phyloP scores from a whole-genome alignment of 2,329 filamentous ascomycete species.

The Dendryphion nanum region DNA sequence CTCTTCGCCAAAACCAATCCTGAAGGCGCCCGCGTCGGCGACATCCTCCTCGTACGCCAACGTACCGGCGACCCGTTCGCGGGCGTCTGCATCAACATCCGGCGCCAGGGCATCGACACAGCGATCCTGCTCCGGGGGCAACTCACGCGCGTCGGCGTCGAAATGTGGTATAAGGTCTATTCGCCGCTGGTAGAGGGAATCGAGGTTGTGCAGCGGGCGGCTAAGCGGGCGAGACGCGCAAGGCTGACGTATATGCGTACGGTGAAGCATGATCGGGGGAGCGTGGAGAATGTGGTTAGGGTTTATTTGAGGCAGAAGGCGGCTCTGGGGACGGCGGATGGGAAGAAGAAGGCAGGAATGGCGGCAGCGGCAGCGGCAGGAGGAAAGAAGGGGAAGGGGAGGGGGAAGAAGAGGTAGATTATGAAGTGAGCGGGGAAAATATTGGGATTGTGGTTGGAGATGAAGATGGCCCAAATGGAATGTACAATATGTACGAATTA shows the following conservation, averaged over 20 bases:
- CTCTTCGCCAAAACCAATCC: constrained; percentile 77
- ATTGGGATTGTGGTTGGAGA: no score
- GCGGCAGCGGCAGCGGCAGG: constrained; percentile 19
- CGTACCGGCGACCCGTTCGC: constrained; percentile 85
- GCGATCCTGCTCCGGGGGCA: constrained; percentile 83
- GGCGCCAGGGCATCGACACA: constrained; percentile 81
- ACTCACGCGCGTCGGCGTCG: constrained; percentile 81
- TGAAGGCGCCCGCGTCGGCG: constrained; percentile 78
- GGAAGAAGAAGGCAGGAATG: constrained; percentile 25
- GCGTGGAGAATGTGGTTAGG: constrained; percentile 39
- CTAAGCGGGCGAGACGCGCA: constrained; percentile 82
- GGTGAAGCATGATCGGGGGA: constrained; percentile 38
- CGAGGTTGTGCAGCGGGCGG: constrained; percentile 84
- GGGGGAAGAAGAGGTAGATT: constrained; percentile 13
- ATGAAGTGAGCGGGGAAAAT: no score
- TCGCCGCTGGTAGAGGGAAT: constrained; percentile 85
- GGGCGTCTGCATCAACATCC: constrained; percentile 84
- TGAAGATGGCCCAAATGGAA: no score
- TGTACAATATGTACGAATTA: no score
- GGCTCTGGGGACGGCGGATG: constrained; percentile 30
- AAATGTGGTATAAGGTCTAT: constrained; percentile 98
- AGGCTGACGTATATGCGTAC: constrained; percentile 83
- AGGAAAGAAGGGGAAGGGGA: constrained; percentile 19
- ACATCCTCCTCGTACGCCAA: constrained; percentile 87
- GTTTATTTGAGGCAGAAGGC: constrained; percentile 38